These are phyloP conservation scores for Geranium rotundifolium DNA, from an alignment of 345 rosid genomes.

Conservation along the genomic window DNA sequence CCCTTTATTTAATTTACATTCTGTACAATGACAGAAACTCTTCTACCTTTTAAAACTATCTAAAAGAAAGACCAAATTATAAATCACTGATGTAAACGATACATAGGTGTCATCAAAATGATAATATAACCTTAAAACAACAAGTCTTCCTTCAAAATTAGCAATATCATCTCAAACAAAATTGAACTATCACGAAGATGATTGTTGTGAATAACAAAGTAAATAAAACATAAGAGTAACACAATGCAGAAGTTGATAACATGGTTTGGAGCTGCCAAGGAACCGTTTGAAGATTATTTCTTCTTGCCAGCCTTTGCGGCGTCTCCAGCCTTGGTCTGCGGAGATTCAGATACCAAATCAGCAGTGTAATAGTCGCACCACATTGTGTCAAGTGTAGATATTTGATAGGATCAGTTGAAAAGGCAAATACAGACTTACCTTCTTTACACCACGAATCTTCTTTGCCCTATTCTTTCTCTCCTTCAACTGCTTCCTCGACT, in stretches of 20 bases:
- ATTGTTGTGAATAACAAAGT: background rate
- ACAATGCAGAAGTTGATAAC: background rate
- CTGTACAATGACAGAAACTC: no score
- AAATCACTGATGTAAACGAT: no score
- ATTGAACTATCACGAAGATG: background rate
- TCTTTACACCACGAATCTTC: conserved; percentile 96
- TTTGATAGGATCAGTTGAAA: background rate
- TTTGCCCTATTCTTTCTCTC: conserved; percentile 92
- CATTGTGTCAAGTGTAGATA: background rate
- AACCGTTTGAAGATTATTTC: conserved; percentile 29
- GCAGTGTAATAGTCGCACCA: background rate
- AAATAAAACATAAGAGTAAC: background rate
- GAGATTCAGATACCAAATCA: background rate
- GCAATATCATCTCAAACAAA: background rate
- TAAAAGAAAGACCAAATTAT: no score
- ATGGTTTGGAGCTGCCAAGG: background rate
- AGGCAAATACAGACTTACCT: conserved; percentile 30
- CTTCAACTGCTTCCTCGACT: conserved; percentile 89
- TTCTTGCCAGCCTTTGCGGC: conserved; percentile 65
- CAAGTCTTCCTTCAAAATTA: background rate
- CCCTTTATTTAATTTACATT: no score
- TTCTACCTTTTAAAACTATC: no score
- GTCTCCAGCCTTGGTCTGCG: conserved; percentile 88
- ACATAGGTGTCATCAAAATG: no score
- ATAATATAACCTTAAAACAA: no score